These are phyloP conservation scores for Pseudomicrostroma phylloplanum DNA, from an alignment of 1,284 basidiomycete species.

Conservation along the genomic window DNA sequence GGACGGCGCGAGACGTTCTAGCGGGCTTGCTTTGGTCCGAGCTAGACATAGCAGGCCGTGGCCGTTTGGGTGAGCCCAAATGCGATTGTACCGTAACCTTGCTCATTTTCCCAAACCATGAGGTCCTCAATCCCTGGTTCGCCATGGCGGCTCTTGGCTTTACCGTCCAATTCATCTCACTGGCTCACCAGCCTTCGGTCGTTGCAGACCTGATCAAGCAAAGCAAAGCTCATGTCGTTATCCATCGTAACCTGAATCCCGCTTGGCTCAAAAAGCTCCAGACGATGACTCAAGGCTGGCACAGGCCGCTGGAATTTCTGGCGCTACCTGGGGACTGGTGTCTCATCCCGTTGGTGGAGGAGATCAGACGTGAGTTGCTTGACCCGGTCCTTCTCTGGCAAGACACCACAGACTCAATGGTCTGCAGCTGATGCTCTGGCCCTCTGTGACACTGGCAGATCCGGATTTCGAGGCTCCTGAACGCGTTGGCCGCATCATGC, in stretches of 20 bases:
- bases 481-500: background rate
- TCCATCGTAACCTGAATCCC: background rate
- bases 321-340: background rate
- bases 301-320: background rate
- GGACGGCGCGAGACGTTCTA: background rate
- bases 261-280: background rate
- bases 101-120: background rate
- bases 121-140: slow-evolving; percentile 1
- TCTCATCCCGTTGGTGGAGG: background rate
- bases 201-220: background rate
- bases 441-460: background rate
- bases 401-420: no score
- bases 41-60: background rate
- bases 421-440: background rate
- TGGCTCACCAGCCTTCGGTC: background rate
- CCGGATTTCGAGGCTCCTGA: background rate
- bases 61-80: background rate
- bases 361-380: background rate
- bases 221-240: background rate
- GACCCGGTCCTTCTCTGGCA: background rate
- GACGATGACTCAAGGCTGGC: background rate
- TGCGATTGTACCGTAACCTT: background rate
- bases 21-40: background rate
- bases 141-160: background rate
- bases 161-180: slow-evolving; percentile 5